Base-by-base conservation (phyloP, 495 filamentous ascomycete genomes). In the Tuber microsphaerosporum region DNA sequence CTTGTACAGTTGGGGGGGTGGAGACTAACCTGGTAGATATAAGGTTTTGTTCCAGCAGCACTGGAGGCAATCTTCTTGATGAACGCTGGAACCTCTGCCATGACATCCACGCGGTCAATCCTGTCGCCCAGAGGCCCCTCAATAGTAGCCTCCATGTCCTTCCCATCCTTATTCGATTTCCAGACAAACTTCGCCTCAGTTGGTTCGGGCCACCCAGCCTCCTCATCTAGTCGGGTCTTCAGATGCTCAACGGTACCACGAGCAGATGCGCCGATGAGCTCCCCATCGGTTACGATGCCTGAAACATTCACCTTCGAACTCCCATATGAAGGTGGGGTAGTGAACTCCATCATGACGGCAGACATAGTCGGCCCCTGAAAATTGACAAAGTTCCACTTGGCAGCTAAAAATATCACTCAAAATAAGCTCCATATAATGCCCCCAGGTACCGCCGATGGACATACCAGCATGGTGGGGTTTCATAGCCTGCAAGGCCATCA, bases 391-490 rank as follows among this genome's bases (percentile, higher is more conserved):
- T 94, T 97, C 95, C 95, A 99, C 76, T 89, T 91, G 26, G 94
- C 90, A 74, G 94, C 95, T 91, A 80, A 17, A 69, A 4, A 34
- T 12, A 31, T 34, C 26, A 34, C 31, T 43, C 56, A 26, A 44
- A 43, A n/a, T 48, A 31, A 51, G 68, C 51, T 20, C 74, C 20
- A 22, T 41, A 73, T 71, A 72, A 74, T 20, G 41, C 51, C 5
- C 31, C 48, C 26, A 26, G 20, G 72, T 71, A 44, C 46, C 2
- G 71, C 80, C 37, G 20, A 65, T 14, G 74, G 61, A 79, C 86
- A 75, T 88, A 92, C 90, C 90, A 61, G 93, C 93, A 85, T 98
- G 96, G 83, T 99, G 95, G 20, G 95, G 95, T 87, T 98, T 99
- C 96, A 98, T 98, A 78, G 93, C 95, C 84, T 99, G 95, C 56